Evolutionary conservation across 805 yeast genomes (phyloP).

Genomic region (Groenewaldozyma tartarivorans): DNA sequence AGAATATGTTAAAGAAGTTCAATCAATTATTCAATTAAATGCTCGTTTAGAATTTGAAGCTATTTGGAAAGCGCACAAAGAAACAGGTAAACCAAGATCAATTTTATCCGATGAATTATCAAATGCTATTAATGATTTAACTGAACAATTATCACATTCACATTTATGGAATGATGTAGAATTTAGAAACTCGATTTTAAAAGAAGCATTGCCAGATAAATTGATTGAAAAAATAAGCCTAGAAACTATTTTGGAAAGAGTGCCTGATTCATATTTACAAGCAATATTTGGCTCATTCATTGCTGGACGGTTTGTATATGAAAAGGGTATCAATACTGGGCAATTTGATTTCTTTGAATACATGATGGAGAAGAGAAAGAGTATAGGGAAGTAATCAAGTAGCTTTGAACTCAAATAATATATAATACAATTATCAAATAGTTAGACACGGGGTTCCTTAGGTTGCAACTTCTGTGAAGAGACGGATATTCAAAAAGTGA

Average conservation of each 20-base stretch:
- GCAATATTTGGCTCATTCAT: conserved; percentile 83
- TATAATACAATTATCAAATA: no score
- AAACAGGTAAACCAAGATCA: conserved; percentile 52
- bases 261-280: conserved; percentile 79
- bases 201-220: conserved; percentile 68
- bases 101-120: conserved; percentile 74
- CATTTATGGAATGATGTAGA: conserved; percentile 73
- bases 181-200: conserved; percentile 68
- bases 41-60: conserved; percentile 81
- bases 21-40: conserved; percentile 60
- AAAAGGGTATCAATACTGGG: conserved; percentile 70
- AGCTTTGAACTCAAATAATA: no score
- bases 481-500: no score
- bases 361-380: conserved; percentile 27
- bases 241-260: conserved; percentile 57
- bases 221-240: conserved; percentile 54
- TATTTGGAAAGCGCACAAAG: conserved; percentile 66
- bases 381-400: no score
- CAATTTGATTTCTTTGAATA: conserved; percentile 42
- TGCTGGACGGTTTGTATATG: conserved; percentile 77
- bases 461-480: no score
- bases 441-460: no score
- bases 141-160: conserved; percentile 75
- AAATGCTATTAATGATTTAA: conserved; percentile 70
- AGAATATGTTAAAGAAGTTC: conserved; percentile 79